Percentiles rank a stretch among this genome's conserved stretches.
phyloP scores from a whole-genome alignment of 2,329 filamentous ascomycete genomes.

The Aphanoascus verrucosus region DNA sequence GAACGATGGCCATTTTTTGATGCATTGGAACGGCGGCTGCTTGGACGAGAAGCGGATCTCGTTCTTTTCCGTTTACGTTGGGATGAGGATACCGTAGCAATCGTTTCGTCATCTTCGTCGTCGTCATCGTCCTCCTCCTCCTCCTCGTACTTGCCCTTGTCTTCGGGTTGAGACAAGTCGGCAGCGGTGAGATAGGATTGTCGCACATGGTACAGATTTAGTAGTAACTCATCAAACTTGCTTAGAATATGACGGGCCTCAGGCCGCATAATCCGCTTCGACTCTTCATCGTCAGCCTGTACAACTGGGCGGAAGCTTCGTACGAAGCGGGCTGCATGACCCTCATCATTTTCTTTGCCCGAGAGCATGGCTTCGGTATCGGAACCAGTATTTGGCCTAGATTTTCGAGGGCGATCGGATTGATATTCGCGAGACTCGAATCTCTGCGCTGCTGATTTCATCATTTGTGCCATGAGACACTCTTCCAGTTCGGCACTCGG shows the following conservation, averaged over 20 bases:
- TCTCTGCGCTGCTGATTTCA: constrained; percentile 57
- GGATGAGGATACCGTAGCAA: background rate
- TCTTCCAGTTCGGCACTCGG: constrained; percentile 59
- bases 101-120: background rate
- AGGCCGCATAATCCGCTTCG: constrained; percentile 55
- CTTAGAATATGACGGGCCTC: constrained; percentile 58
- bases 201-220: constrained; percentile 58
- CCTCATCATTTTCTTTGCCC: constrained; percentile 17
- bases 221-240: constrained; percentile 58
- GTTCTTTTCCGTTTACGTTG: background rate
- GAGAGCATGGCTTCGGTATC: constrained; percentile 16
- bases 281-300: constrained; percentile 60
- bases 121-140: background rate
- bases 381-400: constrained; percentile 15
- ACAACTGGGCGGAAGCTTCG: constrained; percentile 40
- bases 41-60: background rate
- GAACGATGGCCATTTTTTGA: background rate
- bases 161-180: constrained; percentile 13
- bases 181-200: constrained; percentile 37
- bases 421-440: constrained; percentile 39
- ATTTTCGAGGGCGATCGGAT: background rate
- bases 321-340: constrained; percentile 12
- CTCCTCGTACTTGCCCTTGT: background rate
- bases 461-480: constrained; percentile 53
- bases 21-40: background rate